These are phyloP conservation scores for Alternaria brassicicola DNA, from an alignment of 2,329 filamentous ascomycete genomes.

Conservation along the genomic window DNA sequence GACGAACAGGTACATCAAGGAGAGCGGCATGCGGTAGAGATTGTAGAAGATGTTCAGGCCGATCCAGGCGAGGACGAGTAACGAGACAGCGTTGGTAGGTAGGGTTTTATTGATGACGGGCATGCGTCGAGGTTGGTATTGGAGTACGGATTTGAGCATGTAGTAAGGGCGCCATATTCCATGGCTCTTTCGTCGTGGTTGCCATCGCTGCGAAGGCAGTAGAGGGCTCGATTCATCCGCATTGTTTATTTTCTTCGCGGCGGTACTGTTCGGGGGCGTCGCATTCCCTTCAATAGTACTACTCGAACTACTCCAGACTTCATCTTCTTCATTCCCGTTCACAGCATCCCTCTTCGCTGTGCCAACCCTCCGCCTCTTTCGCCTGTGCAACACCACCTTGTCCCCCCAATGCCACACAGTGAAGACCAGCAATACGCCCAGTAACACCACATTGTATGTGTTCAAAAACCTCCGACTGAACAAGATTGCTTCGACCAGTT, in stretches of 20 bases:
- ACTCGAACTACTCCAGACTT: slow-evolving; percentile 48
- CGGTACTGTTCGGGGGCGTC: slow-evolving; percentile 38
- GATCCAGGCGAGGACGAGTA: slow-evolving; percentile 60
- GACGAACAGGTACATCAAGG: slow-evolving; percentile 60
- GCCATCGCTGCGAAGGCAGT: slow-evolving; percentile 21
- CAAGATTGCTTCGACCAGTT: slow-evolving; percentile 46
- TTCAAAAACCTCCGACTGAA: slow-evolving; percentile 48
- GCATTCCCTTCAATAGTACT: slow-evolving; percentile 47
- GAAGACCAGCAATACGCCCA: slow-evolving; percentile 47
- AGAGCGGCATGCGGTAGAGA: slow-evolving; percentile 59
- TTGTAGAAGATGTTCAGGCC: slow-evolving; percentile 64
- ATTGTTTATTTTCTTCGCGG: slow-evolving; percentile 23
- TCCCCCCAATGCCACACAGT: slow-evolving; percentile 47
- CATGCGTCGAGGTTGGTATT: slow-evolving; percentile 64
- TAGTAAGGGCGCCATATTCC: slow-evolving; percentile 29
- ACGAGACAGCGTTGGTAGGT: slow-evolving; percentile 62
- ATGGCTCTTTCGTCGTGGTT: slow-evolving; percentile 4
- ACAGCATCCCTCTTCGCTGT: not conserved
- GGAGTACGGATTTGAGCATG: slow-evolving; percentile 46
- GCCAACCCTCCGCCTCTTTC: slow-evolving; percentile 7
- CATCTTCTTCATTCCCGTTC: slow-evolving; percentile 13
- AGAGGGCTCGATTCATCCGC: slow-evolving; percentile 44
- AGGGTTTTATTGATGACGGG: slow-evolving; percentile 63
- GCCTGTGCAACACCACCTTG: slow-evolving; percentile 29
- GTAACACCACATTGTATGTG: slow-evolving; percentile 50